These are phyloP conservation scores for Nicotiana knightiana DNA, from an alignment of 257 asterid genomes.

Conservation along the genomic window DNA sequence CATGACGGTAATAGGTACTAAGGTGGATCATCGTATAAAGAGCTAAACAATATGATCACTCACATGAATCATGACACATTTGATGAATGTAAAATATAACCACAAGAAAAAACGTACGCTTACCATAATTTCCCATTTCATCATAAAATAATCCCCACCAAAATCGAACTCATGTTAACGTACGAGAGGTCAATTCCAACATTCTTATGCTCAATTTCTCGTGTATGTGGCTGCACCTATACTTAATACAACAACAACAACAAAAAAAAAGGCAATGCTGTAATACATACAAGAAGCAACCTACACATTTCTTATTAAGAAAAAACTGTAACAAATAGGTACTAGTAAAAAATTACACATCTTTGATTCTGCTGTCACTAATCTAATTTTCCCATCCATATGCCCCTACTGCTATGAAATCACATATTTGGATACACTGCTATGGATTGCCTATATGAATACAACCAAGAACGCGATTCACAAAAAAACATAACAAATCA, in stretches of 20 bases:
- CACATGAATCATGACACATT: neutral
- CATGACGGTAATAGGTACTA: too few relatives aligned
- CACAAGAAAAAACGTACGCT: neutral
- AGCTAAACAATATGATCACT: neutral
- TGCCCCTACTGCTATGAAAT: neutral
- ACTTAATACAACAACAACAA: neutral
- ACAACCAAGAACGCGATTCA: conserved; percentile 7
- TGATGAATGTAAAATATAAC: neutral
- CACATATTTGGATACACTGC: neutral
- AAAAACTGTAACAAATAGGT: neutral
- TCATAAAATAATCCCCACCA: neutral
- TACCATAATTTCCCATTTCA: neutral
- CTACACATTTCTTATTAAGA: neutral
- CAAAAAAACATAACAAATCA: conserved; percentile 36
- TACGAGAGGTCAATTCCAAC: neutral
- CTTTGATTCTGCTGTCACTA: neutral
- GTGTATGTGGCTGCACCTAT: neutral
- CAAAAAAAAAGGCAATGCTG: neutral
- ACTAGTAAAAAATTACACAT: neutral
- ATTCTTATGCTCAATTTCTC: neutral
- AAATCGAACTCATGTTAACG: neutral
- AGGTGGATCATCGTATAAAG: neutral
- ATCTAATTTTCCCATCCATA: neutral
- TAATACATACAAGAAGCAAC: neutral
- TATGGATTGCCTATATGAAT: conserved; percentile 2